Evolutionary conservation across 2,329 filamentous ascomycete species (phyloP).

Genomic region (Ploettnerulaceae sp.): DNA sequence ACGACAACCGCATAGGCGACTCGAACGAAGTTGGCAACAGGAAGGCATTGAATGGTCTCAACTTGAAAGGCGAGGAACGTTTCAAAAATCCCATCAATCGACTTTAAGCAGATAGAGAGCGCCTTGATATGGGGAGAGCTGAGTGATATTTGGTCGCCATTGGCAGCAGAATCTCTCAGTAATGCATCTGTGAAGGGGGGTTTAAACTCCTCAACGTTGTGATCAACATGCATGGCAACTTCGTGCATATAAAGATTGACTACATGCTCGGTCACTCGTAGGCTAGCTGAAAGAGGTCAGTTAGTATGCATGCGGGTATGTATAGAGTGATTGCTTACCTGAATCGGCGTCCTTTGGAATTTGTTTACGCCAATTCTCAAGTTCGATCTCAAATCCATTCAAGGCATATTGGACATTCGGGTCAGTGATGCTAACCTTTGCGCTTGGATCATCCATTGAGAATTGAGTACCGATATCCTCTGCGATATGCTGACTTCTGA

Average conservation of each 20-base stretch:
- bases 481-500: conserved; percentile 43
- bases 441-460: conserved; percentile 42
- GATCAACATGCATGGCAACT: conserved; percentile 52
- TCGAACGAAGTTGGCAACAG: conserved; percentile 48
- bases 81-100: conserved; percentile 50
- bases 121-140: conserved; percentile 44
- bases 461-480: conserved; percentile 53
- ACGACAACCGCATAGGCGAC: conserved; percentile 53
- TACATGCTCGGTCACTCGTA: conserved; percentile 48
- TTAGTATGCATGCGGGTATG: conserved; percentile 10
- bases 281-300: conserved; percentile 36
- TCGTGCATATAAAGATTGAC: conserved; percentile 56
- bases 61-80: conserved; percentile 45
- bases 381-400: conserved; percentile 49
- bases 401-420: conserved; percentile 49
- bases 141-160: conserved; percentile 18
- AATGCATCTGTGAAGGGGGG: conserved; percentile 33
- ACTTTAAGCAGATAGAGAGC: conserved; percentile 47
- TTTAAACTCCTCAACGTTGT: conserved; percentile 48
- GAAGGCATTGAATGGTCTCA: conserved; percentile 44
- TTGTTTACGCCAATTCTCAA: conserved; percentile 43
- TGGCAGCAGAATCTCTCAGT: conserved; percentile 15
- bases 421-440: conserved; percentile 47
- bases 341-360: conserved; percentile 36
- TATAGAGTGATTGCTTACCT: conserved; percentile 27